A percentile compares a stretch with the other conserved stretches of the same genome.
phyloP scores from a whole-genome alignment of 768 basidiomycete genomes.

The Sistotremastrum niveocremeum region DNA sequence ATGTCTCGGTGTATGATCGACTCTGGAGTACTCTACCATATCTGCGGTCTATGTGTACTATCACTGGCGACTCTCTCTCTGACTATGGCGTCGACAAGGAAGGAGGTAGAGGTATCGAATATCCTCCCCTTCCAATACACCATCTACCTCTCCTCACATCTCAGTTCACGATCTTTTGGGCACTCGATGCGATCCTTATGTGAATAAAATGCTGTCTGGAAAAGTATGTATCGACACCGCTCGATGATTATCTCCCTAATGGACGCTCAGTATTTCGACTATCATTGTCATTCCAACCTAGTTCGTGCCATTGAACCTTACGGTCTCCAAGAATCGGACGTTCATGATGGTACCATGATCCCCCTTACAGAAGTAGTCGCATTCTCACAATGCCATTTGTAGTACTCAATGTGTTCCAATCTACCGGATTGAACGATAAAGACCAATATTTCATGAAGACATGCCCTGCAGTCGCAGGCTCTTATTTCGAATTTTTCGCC shows the following conservation, averaged over 20 bases:
- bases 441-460: conserved; percentile 15
- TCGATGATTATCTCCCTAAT: not conserved
- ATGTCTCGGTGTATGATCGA: conserved; percentile 13
- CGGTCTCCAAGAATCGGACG: conserved; percentile 12
- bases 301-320: conserved; percentile 11
- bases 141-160: no score
- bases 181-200: conserved; percentile 15
- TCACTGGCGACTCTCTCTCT: conserved; percentile 10
- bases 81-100: conserved; percentile 11
- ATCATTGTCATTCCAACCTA: conserved; percentile 14
- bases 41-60: conserved; percentile 11
- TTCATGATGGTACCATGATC: conserved; percentile 6
- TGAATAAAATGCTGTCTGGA: conserved; percentile 10
- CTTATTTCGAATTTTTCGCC: conserved; percentile 11
- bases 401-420: conserved; percentile 14
- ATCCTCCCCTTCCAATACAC: not conserved
- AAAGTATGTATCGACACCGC: not conserved
- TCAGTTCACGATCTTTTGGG: conserved; percentile 13
- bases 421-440: conserved; percentile 12
- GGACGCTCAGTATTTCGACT: conserved; percentile 5
- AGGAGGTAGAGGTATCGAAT: conserved; percentile 9
- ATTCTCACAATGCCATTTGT: not conserved
- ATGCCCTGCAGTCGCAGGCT: conserved; percentile 11
- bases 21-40: conserved; percentile 15
- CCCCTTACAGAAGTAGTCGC: not conserved